These are phyloP conservation scores for Aspergillus sclerotioniger DNA, from an alignment of 495 filamentous ascomycete species.

Conservation along the genomic window DNA sequence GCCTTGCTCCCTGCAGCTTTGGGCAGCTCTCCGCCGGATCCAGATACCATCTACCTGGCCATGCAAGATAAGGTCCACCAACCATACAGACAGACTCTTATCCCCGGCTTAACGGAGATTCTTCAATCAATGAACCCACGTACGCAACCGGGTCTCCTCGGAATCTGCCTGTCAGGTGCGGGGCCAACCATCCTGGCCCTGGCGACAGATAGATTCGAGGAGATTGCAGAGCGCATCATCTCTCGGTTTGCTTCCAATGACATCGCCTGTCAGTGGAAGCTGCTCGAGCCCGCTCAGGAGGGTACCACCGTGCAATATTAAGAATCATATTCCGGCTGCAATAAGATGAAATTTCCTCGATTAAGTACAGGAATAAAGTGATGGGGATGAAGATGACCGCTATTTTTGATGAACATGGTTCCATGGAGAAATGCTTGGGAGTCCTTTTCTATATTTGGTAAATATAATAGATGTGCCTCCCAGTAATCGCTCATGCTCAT, in stretches of 20 bases:
- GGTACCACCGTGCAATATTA: slow-evolving; percentile 62
- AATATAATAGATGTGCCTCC: not conserved
- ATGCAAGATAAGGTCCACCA: slow-evolving; percentile 99
- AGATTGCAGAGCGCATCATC: slow-evolving; percentile 78
- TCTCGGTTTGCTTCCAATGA: slow-evolving; percentile 59
- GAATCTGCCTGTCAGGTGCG: slow-evolving; percentile 89
- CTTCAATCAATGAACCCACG: slow-evolving; percentile 80
- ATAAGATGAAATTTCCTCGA: not conserved
- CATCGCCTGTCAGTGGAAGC: slow-evolving; percentile 80
- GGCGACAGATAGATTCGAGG: slow-evolving; percentile 80
- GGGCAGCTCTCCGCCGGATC: slow-evolving; percentile 83
- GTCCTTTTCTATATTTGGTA: not conserved
- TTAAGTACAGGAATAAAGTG: not conserved
- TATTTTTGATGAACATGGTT: not conserved
- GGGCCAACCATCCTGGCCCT: slow-evolving; percentile 93
- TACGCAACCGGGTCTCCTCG: slow-evolving; percentile 81
- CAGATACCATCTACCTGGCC: slow-evolving; percentile 87
- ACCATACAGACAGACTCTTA: slow-evolving; percentile 82
- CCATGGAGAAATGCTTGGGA: not conserved
- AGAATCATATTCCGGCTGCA: not conserved
- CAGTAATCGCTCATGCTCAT: not conserved
- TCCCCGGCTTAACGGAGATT: slow-evolving; percentile 88
- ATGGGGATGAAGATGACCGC: not conserved
- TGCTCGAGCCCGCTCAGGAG: slow-evolving; percentile 82
- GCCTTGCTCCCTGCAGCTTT: slow-evolving; percentile 83